Evolutionary conservation across 2,329 filamentous ascomycete species (phyloP).

Genomic region (Pyrenochaeta sp.): DNA sequence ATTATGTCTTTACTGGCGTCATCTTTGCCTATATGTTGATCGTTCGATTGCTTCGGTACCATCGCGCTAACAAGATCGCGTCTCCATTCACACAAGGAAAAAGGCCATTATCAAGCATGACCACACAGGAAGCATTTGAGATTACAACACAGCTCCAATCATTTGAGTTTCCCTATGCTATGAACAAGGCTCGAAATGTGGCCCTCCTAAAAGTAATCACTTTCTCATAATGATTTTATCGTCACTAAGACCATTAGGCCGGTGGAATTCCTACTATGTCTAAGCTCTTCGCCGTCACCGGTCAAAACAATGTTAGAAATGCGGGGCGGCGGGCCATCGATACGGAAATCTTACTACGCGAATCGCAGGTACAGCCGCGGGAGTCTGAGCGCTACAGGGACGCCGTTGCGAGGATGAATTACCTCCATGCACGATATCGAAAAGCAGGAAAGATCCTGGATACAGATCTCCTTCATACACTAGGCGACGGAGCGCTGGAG

Average conservation of each 20-base stretch:
- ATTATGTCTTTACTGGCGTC: background rate
- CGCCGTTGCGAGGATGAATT: slow-evolving; percentile 29
- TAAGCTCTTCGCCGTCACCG: slow-evolving; percentile 27
- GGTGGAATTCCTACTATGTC: slow-evolving; percentile 31
- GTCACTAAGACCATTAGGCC: slow-evolving; percentile 9
- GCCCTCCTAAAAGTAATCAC: slow-evolving; percentile 37
- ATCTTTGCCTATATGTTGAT: background rate
- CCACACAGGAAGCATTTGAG: slow-evolving; percentile 36
- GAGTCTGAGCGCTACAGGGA: slow-evolving; percentile 25
- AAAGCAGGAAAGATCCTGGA: slow-evolving; percentile 30
- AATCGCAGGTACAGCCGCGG: slow-evolving; percentile 24
- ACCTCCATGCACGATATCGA: slow-evolving; percentile 26
- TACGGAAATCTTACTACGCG: slow-evolving; percentile 34
- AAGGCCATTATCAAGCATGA: slow-evolving; percentile 41
- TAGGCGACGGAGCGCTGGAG: slow-evolving; percentile 23
- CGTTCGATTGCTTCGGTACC: background rate
- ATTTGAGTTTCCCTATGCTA: slow-evolving; percentile 44
- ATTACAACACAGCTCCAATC: slow-evolving; percentile 40
- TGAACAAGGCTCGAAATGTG: slow-evolving; percentile 33
- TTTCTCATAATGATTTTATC: background rate
- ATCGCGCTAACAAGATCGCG: slow-evolving; percentile 12
- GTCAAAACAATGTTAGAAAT: slow-evolving; percentile 25
- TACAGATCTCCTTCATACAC: slow-evolving; percentile 26
- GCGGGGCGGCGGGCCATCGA: slow-evolving; percentile 29
- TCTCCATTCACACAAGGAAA: slow-evolving; percentile 15